phyloP scores from a whole-genome alignment of 2,329 filamentous ascomycete species.

The Purpureocillium lavendulum region DNA sequence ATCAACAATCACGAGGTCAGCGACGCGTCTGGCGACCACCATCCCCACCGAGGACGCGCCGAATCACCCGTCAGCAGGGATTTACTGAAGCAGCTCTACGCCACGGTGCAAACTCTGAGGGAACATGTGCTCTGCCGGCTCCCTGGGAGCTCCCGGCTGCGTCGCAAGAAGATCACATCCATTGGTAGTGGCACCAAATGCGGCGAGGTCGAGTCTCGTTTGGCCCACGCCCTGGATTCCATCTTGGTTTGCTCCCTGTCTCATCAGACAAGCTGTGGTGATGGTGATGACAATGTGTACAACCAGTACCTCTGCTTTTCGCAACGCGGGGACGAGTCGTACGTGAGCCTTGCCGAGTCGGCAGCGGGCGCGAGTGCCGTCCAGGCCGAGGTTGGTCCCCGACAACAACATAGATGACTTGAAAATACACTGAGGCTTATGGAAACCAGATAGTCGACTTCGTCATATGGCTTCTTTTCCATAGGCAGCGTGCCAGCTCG shows the following conservation, averaged over 20 bases:
- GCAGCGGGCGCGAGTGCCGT: conserved; percentile 37
- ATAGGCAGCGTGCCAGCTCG: conserved; percentile 35
- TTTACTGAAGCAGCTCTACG: conserved; percentile 62
- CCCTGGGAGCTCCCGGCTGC: conserved; percentile 55
- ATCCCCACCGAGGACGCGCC: neutral
- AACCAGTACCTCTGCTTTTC: conserved; percentile 54
- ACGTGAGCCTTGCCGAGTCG: conserved; percentile 42
- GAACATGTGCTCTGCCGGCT: conserved; percentile 61
- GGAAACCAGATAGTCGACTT: conserved; percentile 63
- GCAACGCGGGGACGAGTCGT: conserved; percentile 51
- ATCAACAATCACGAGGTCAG: too few relatives aligned
- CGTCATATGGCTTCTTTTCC: conserved; percentile 70
- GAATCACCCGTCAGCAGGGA: conserved; percentile 39
- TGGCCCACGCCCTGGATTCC: conserved; percentile 58
- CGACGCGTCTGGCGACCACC: conserved; percentile 12
- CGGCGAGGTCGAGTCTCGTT: conserved; percentile 25
- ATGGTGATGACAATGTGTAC: conserved; percentile 31
- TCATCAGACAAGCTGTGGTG: conserved; percentile 5
- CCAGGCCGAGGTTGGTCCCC: conserved; percentile 51
- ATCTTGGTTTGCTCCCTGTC: conserved; percentile 53
- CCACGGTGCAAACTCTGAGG: conserved; percentile 56
- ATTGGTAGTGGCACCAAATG: conserved; percentile 23
- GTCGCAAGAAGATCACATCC: conserved; percentile 46
- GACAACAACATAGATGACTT: conserved; percentile 2
- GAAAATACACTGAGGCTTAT: conserved; percentile 7